Base-by-base conservation (phyloP, 2,329 filamentous ascomycete genomes). In the Aaosphaeria pasadenensis region DNA sequence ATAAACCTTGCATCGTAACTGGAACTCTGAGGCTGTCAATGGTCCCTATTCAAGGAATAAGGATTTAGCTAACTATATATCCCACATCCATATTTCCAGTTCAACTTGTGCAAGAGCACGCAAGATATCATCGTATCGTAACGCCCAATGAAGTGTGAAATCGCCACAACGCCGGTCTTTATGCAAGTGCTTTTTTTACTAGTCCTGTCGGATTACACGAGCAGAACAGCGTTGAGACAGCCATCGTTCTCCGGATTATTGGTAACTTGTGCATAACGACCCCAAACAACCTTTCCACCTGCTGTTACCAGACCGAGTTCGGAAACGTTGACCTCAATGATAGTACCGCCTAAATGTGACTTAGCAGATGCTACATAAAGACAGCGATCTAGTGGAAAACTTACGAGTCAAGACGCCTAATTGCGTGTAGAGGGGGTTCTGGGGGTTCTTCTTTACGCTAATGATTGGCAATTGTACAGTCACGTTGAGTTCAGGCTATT, bases 231-330 rank as follows among this genome's bases (percentile, higher is more conserved):
- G 46, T 70, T 71, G 13, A 71, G 48, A 48, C 68, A 71, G 5
- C 68, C 68, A 45, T 71, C 68, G 45, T 71, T 71, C 44, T 70
- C 67, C 1, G 68, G 68, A 43, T 70, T 71, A 53, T 69, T 70
- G 7, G 64, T 69, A 29, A 68, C 54, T 28, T 59, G 66, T 38
- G 66, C 66, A 58, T 67, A 69, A 5, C 63, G 54, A 42, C 66
- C 64, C 66, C 66, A 69, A 0, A 67, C 65, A 3, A 69, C 89
- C 75, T 96, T 96, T 54, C 94, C 94, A 53, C 85, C 86, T 1
- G 91, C 87, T 3, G 94, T 97, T 11, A 95, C 90, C 52, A 97
- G 77, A 54, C 94, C 94, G 54, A 97, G 74, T 70, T 99, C 94
- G 48, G 83, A 88, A 30, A 96, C 91, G 67, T 99, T 96, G 62